phyloP scores from a whole-genome alignment of 208 protist species.

The Acanthamoeba rhysodes region DNA sequence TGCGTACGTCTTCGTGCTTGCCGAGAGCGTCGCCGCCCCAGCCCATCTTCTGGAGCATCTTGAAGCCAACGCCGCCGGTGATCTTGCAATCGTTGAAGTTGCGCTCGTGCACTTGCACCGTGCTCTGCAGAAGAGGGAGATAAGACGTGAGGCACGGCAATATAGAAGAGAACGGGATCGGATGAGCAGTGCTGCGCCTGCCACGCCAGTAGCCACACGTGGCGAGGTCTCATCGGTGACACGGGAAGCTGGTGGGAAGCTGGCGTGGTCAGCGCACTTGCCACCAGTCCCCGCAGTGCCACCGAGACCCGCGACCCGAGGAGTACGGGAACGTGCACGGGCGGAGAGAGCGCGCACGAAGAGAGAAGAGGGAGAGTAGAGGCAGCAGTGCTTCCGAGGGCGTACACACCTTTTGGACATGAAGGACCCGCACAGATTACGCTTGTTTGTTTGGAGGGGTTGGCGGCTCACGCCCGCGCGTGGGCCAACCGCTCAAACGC shows the following conservation, averaged over 20 bases:
- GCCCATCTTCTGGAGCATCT: slow-evolving; percentile 36
- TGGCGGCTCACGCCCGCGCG: not conserved
- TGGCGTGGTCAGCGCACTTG: not conserved
- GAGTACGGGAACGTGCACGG: not conserved
- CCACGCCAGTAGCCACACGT: too few species aligned
- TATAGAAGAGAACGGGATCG: not conserved
- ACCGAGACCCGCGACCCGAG: not conserved
- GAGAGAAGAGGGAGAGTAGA: not conserved
- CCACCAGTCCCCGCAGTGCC: not conserved
- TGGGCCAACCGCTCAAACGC: not conserved
- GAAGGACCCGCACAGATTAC: not conserved
- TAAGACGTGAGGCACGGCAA: not conserved
- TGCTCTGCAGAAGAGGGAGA: not conserved
- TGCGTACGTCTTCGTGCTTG: slow-evolving; percentile 24
- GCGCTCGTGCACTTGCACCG: slow-evolving; percentile 30
- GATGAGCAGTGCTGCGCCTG: too few species aligned
- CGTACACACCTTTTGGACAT: slow-evolving; percentile 33
- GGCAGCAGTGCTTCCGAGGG: not conserved
- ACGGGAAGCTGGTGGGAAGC: too few species aligned
- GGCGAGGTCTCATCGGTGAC: too few species aligned
- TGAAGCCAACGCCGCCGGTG: slow-evolving; percentile 21
- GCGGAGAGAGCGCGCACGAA: not conserved
- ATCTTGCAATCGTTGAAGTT: not conserved
- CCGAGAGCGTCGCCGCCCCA: slow-evolving; percentile 27
- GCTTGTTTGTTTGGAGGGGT: not conserved